A percentile compares a stretch with the other conserved stretches of the same genome.
These are phyloP conservation scores for Tuber microsphaerosporum DNA, from an alignment of 495 filamentous ascomycete species.

Conservation along the genomic window DNA sequence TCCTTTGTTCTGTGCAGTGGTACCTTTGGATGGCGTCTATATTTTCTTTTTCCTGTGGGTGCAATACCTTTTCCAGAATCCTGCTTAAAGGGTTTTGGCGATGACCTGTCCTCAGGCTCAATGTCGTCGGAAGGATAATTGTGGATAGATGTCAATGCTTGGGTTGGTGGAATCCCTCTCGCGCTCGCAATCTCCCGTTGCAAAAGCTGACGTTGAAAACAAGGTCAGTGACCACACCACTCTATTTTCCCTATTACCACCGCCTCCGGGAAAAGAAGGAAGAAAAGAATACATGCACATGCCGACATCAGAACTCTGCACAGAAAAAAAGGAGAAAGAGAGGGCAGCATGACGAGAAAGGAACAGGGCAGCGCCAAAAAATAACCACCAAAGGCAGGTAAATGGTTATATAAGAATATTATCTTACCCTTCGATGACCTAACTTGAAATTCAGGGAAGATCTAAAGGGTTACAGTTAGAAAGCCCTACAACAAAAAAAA, in stretches of 20 bases:
- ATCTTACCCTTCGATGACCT: slow-evolving; percentile 65
- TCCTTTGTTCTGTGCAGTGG: slow-evolving; percentile 2
- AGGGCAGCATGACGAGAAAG: slow-evolving; percentile 9
- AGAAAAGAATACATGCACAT: not conserved
- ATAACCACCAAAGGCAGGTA: slow-evolving; percentile 3
- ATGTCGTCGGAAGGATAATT: slow-evolving; percentile 32
- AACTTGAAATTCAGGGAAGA: slow-evolving; percentile 65
- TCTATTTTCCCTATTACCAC: not conserved
- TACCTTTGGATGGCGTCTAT: slow-evolving; percentile 72
- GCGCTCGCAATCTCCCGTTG: slow-evolving; percentile 54
- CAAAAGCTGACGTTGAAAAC: slow-evolving; percentile 36
- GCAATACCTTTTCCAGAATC: slow-evolving; percentile 36
- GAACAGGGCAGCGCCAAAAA: slow-evolving; percentile 13
- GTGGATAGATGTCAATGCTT: slow-evolving; percentile 38
- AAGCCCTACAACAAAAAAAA: slow-evolving; percentile 15
- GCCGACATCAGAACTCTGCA: not conserved
- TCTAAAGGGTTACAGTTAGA: slow-evolving; percentile 44
- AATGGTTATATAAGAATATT: slow-evolving; percentile 9
- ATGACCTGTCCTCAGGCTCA: slow-evolving; percentile 39
- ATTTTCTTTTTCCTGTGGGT: slow-evolving; percentile 59
- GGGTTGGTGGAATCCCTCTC: slow-evolving; percentile 48
- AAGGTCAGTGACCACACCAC: slow-evolving; percentile 19
- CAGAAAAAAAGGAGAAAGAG: slow-evolving; percentile 10
- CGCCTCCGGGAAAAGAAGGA: not conserved
- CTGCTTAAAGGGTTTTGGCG: slow-evolving; percentile 27